Conservation (phyloP, 2,329 filamentous ascomycete genomes). For the Fusarium goolgardi region DNA sequence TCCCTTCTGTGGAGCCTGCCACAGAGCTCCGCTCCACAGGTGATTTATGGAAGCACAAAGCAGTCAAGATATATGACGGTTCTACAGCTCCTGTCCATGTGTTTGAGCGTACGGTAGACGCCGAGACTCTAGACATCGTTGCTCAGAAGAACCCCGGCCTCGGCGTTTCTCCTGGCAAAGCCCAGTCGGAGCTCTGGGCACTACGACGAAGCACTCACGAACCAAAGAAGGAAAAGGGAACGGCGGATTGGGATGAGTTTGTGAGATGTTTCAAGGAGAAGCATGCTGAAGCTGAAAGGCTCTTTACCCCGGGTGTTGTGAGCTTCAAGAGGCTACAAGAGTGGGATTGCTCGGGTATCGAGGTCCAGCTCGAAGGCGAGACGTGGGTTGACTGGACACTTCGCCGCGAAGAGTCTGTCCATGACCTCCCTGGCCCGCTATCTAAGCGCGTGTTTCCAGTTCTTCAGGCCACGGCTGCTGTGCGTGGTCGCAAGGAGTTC, state of each 20-base stretch:
- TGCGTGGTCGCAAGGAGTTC: conserved; percentile 59
- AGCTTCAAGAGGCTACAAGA: conserved; percentile 52
- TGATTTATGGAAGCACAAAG: conserved; percentile 62
- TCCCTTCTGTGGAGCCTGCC: conserved; percentile 32
- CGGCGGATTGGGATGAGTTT: conserved; percentile 74
- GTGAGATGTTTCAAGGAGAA: conserved; percentile 65
- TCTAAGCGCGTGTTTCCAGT: conserved; percentile 74
- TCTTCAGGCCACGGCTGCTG: conserved; percentile 68
- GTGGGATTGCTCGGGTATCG: conserved; percentile 60
- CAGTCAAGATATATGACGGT: conserved; percentile 60
- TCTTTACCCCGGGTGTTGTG: conserved; percentile 55
- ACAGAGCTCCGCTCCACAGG: conserved; percentile 23
- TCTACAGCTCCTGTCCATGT: conserved; percentile 65
- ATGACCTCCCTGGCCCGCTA: conserved; percentile 70
- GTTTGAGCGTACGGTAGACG: conserved; percentile 62
- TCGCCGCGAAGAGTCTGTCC: conserved; percentile 72
- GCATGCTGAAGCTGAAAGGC: conserved; percentile 55
- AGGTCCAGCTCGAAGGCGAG: conserved; percentile 53
- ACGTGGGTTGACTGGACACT: conserved; percentile 63
- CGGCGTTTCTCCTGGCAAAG: conserved; percentile 33
- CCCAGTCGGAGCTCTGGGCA: conserved; percentile 68
- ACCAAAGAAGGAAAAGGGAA: conserved; percentile 61
- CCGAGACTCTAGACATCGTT: conserved; percentile 56
- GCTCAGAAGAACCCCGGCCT: conserved; percentile 51
- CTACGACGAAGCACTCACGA: conserved; percentile 71